Evolutionary conservation across 1,284 basidiomycete genomes (phyloP).

Genomic region (Marasmius fiardii): DNA sequence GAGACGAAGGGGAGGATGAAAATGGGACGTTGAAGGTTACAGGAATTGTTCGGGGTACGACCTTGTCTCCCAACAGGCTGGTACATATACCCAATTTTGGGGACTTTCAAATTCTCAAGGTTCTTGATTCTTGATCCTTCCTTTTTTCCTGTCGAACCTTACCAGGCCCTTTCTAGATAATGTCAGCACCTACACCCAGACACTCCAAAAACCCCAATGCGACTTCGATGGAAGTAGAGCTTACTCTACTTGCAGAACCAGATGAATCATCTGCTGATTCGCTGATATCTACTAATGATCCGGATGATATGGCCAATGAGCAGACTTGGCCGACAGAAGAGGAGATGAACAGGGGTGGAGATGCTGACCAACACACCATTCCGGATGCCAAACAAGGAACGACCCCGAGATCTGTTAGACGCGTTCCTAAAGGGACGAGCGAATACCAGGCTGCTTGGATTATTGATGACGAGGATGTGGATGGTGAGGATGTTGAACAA

Average conservation of each 20-base stretch:
- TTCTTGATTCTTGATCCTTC: slow-evolving; percentile 25
- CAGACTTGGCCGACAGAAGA: slow-evolving; percentile 99
- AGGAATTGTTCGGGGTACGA: slow-evolving; percentile 80
- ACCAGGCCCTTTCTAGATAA: slow-evolving; percentile 42
- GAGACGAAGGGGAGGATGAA: slow-evolving; percentile 18
- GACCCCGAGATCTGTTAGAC: slow-evolving; percentile 71
- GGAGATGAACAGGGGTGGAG: slow-evolving; percentile 65
- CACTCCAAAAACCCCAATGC: slow-evolving; percentile 33
- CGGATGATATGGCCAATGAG: slow-evolving; percentile 89
- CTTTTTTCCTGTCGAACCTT: slow-evolving; percentile 16
- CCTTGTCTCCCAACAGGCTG: slow-evolving; percentile 81
- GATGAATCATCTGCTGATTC: slow-evolving; percentile 79
- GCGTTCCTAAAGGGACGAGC: slow-evolving; percentile 87
- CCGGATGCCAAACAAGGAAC: slow-evolving; percentile 66
- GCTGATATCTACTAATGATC: slow-evolving; percentile 83
- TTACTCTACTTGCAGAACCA: slow-evolving; percentile 53
- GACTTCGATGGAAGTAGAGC: slow-evolving; percentile 61
- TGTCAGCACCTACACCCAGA: slow-evolving; percentile 53
- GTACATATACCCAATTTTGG: slow-evolving; percentile 89
- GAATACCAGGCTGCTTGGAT: slow-evolving; percentile 96
- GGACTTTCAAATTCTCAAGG: slow-evolving; percentile 85
- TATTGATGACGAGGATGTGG: slow-evolving; percentile 77
- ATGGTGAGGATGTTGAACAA: slow-evolving; percentile 43
- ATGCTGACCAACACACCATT: slow-evolving; percentile 34
- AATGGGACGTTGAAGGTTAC: slow-evolving; percentile 68